Evolutionary conservation across 2,329 filamentous ascomycete genomes (phyloP), one percentile per base, ranked within the genome.

Genomic region (Sporothrix brasiliensis): DNA sequence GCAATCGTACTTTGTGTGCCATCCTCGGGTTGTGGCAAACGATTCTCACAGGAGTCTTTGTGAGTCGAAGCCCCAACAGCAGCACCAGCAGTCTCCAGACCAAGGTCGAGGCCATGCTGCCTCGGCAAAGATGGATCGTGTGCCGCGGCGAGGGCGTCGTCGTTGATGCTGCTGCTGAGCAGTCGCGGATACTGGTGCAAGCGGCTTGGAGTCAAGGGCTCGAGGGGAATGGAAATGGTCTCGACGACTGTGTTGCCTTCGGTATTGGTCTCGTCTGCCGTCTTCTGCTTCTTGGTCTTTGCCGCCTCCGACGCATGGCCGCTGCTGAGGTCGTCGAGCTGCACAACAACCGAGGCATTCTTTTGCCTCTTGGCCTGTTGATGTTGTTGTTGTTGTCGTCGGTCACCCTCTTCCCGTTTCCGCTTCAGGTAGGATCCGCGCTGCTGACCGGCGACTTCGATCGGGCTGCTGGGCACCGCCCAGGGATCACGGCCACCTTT

Each of bases 401-500:
- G n/a, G 19, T 53, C 5, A 19, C 39, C 49, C 27, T 60, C 34
- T 1, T 68, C 41, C 4, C 71, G 72, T 54, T 74, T 76, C 6
- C 75, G 71, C 68, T 76, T 76, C 14, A 72, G 69, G 49, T 67
- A 73, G 19, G 41, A 47, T 7, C 44, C 50, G 44, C 30, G 63
- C 13, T 61, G 54, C 44, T 47, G 71, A 44, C 34, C 39, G 14
- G 9, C 61, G n/a, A 49, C 63, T 10, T 52, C 72, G 68, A 58
- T 60, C 0, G 81, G 79, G 58, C 82, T 84, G 72, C 79, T 81
- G 0, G 83, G 82, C 3, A 85, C 79, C 50, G 83, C 83, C 80
- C 82, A 85, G 9, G 76, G 74, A 67, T 83, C 81, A 34, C 73
- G 74, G 58, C 58, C 41, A 39, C 58, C 24, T 11, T 47, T 39